Evolutionary conservation across 2,329 filamentous ascomycete species (phyloP).

Genomic region (Botrytis elliptica): DNA sequence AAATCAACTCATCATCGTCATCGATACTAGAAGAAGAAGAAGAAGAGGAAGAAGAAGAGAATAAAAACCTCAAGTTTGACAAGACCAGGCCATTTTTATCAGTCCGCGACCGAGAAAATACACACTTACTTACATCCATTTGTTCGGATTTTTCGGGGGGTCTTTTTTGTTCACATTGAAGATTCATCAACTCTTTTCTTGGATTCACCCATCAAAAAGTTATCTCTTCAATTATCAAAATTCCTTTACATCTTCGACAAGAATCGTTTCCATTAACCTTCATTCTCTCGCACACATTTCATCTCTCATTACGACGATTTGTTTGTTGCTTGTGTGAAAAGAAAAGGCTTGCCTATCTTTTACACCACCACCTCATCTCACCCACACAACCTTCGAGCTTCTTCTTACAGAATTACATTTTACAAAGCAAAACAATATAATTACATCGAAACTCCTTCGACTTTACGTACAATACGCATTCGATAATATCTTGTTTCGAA

Average conservation of each 20-base stretch:
- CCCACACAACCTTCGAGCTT: slow-evolving; percentile 17
- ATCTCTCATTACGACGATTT: background rate
- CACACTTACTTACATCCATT: background rate
- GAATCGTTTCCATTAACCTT: slow-evolving; percentile 2
- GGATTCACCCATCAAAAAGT: background rate
- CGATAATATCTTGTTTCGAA: slow-evolving; percentile 11
- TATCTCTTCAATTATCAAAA: background rate
- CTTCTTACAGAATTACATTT: slow-evolving; percentile 10
- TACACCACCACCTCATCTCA: background rate
- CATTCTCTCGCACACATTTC: background rate
- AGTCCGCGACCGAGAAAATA: slow-evolving; percentile 4
- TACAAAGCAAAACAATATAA: slow-evolving; percentile 15
- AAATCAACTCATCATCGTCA: background rate
- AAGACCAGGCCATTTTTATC: slow-evolving; percentile 1
- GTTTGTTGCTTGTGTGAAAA: slow-evolving; percentile 8
- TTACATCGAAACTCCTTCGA: background rate
- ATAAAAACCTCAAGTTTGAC: background rate
- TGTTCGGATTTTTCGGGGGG: slow-evolving; percentile 5
- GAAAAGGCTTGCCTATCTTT: slow-evolving; percentile 12
- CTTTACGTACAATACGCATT: slow-evolving; percentile 10
- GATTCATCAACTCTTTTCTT: slow-evolving; percentile 5
- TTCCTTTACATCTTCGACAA: background rate
- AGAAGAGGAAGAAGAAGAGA: background rate
- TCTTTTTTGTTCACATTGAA: background rate
- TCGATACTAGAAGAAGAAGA: background rate